Conservation (phyloP, 78 protist species). For the Isochrysis galbana region DNA sequence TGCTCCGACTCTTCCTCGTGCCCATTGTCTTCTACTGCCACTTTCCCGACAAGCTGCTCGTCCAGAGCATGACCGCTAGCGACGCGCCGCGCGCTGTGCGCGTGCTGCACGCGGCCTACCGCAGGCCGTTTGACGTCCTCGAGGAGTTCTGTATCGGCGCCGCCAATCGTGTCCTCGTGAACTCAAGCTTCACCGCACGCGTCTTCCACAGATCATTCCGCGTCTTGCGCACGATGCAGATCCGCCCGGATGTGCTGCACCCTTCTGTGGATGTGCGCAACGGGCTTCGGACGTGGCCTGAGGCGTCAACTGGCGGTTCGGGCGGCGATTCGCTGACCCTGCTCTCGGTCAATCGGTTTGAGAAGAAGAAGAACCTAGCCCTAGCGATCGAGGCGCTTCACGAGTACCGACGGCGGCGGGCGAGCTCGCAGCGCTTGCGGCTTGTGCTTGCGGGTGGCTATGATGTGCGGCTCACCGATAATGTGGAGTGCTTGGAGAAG, state of each 20-base stretch:
- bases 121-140: conserved; percentile 87
- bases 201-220: background rate
- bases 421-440: background rate
- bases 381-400: conserved; percentile 86
- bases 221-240: background rate
- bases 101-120: conserved; percentile 63
- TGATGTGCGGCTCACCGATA: conserved; percentile 84
- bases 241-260: background rate
- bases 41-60: conserved; percentile 89
- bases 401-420: background rate
- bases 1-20: background rate
- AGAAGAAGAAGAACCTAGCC: conserved; percentile 87
- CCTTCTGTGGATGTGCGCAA: background rate
- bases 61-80: background rate
- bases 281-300: background rate
- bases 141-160: conserved; percentile 80
- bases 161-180: conserved; percentile 36
- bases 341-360: conserved; percentile 94
- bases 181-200: background rate
- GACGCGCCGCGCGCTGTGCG: background rate
- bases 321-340: conserved; percentile 72
- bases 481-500: conserved; percentile 73
- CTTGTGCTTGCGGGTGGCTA: conserved; percentile 82
- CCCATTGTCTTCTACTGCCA: conserved; percentile 95
- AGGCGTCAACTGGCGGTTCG: background rate